Conservation (phyloP, 345 rosid species). For the Ricinus communis region DNA sequence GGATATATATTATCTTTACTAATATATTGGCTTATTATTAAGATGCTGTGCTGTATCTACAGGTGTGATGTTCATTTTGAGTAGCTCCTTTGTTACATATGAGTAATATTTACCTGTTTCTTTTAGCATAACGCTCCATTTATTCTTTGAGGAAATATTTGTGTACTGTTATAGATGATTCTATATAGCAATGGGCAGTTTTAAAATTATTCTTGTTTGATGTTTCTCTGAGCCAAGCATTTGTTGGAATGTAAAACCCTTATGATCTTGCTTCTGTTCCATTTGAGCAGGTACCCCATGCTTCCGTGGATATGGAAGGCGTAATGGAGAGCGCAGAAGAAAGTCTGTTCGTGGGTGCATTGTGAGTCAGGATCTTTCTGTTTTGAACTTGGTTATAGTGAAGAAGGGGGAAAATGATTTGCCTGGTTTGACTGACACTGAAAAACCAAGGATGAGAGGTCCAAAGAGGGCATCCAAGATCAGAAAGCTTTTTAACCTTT, state of each 20-base stretch:
- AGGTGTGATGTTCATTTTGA: no score
- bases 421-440: constrained; percentile 71
- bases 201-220: no score
- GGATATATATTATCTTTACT: no score
- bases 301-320: constrained; percentile 77
- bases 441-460: constrained; percentile 82
- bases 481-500: constrained; percentile 68
- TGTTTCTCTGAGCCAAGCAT: neutral
- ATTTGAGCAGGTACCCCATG: constrained; percentile 62
- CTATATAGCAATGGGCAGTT: no score
- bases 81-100: no score
- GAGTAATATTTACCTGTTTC: no score
- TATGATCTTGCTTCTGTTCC: neutral
- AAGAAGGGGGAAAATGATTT: constrained; percentile 78
- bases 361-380: constrained; percentile 78
- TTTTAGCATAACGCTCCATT: no score
- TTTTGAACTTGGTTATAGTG: constrained; percentile 74
- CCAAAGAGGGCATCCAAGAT: constrained; percentile 86
- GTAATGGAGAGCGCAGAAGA: constrained; percentile 72
- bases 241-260: no score
- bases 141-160: no score
- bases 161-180: no score
- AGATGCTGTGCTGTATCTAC: no score
- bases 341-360: constrained; percentile 92
- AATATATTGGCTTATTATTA: no score